A percentile compares a stretch with the other conserved stretches of the same genome.
Evolutionary conservation across 2,329 filamentous ascomycete species (phyloP).

Genomic region (Acephala macrosclerotiorum): DNA sequence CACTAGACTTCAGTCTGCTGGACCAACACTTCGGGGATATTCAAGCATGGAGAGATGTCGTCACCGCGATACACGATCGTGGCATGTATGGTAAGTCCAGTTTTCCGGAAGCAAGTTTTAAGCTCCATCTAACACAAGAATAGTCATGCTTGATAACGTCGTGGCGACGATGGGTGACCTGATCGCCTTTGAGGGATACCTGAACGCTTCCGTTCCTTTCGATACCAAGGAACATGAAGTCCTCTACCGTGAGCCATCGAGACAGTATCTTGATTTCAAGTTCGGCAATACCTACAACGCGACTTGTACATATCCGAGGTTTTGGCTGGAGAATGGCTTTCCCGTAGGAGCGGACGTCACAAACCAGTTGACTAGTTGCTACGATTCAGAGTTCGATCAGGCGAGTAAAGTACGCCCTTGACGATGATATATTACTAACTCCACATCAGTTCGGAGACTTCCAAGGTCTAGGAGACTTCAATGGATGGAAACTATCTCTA

Average conservation of each 20-base stretch:
- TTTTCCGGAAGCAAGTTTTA: neutral
- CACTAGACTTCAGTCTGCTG: slow-evolving; percentile 1
- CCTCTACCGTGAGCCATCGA: neutral
- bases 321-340: neutral
- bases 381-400: slow-evolving; percentile 6
- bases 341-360: slow-evolving; percentile 1
- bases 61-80: slow-evolving; percentile 5
- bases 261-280: neutral
- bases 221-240: neutral
- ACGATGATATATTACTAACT: neutral
- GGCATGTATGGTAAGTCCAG: slow-evolving; percentile 10
- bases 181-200: slow-evolving; percentile 1
- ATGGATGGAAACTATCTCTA: neutral
- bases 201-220: neutral
- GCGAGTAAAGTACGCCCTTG: neutral
- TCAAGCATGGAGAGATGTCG: slow-evolving; percentile 2
- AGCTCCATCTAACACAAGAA: neutral
- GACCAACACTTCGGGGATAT: slow-evolving; percentile 4
- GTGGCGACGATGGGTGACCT: slow-evolving; percentile 3
- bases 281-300: neutral
- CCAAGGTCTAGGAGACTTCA: neutral
- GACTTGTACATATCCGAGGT: slow-evolving; percentile 1
- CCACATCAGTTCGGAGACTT: neutral
- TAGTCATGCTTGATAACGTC: slow-evolving; percentile 2
- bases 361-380: neutral